Evolutionary conservation across 345 rosid species (phyloP), one percentile per base, ranked within the genome.

Genomic region (Adansonia digitata): DNA sequence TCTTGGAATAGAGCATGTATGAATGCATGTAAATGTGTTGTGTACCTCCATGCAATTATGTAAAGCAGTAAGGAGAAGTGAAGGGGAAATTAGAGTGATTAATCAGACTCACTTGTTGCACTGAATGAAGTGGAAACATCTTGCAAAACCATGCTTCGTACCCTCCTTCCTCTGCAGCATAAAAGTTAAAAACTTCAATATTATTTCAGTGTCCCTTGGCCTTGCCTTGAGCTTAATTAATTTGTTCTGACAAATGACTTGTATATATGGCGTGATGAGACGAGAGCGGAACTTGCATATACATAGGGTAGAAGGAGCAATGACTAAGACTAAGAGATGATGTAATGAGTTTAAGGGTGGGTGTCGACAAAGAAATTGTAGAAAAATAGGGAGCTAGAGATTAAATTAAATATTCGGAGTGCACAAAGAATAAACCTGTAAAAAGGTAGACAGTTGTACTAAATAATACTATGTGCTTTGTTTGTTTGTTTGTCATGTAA

Each of bases 81-180:
- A 34, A 2, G 45, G 37, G 68, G 13, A 11, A n/a, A 51, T 4
- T 51, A 51, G 22, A 66, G 49, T 42, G 49, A 66, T 40, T 0
- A 40, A 42, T 66, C 12, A 42, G 52, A 65, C 71, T 74, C 67
- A 74, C 77, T 49, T 27, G 71, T 51, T 51, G 71, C 57, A 49
- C 6, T 22, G 52, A 27, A 20, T 22, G 77, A 64, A 37, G 60
- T 48, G 63, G 67, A 64, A 45, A 35, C 18, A 15, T 60, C 76
- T 42, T 40, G 70, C 51, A 42, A 24, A 74, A 34, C 17, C 77
- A 74, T 74, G 77, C 39, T 64, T 26, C n/a, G 34, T 5, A 40
- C 37, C 35, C 52, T 43, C 24, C 34, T 15, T 27, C 72, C 53
- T 67, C 34, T 43, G 53, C 20, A 67, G 35, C 71, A 13, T 13